A percentile compares a stretch with the other conserved stretches of the same genome.
These are phyloP conservation scores for Leucogyrophana mollusca DNA, from an alignment of 768 basidiomycete species.

Conservation along the genomic window DNA sequence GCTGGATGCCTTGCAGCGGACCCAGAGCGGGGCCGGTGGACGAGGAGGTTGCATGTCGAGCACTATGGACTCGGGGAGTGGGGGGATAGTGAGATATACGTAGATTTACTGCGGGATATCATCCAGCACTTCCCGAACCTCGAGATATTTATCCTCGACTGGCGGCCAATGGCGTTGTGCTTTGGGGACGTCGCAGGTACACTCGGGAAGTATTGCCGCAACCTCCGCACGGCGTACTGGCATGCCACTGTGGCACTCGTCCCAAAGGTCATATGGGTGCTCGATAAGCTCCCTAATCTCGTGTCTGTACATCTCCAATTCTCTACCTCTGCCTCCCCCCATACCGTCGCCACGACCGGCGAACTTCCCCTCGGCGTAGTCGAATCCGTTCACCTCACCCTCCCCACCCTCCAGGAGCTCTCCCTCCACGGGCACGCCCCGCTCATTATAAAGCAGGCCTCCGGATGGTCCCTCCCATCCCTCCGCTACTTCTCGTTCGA, in stretches of 20 bases:
- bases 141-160: constrained; percentile 69
- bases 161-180: constrained; percentile 52
- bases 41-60: constrained; percentile 66
- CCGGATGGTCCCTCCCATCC: constrained; percentile 64
- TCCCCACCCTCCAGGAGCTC: constrained; percentile 61
- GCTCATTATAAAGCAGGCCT: constrained; percentile 69
- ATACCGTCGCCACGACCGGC: no score
- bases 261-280: constrained; percentile 70
- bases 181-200: constrained; percentile 68
- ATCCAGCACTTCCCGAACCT: constrained; percentile 68
- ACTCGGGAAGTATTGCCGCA: constrained; percentile 48
- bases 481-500: constrained; percentile 59
- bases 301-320: constrained; percentile 43
- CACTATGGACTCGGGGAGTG: constrained; percentile 44
- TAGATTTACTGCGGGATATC: constrained; percentile 52
- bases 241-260: constrained; percentile 53
- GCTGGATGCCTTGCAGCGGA: constrained; percentile 51
- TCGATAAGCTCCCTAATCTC: constrained; percentile 59
- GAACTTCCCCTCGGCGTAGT: constrained; percentile 60
- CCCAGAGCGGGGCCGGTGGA: constrained; percentile 66
- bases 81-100: constrained; percentile 46
- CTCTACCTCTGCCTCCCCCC: no score
- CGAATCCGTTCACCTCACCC: constrained; percentile 47
- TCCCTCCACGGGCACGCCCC: constrained; percentile 57
- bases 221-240: constrained; percentile 62